Evolutionary conservation across 2,329 filamentous ascomycete genomes (phyloP), one percentile per base, ranked within the genome.

Genomic region (Trichoderma sp.): DNA sequence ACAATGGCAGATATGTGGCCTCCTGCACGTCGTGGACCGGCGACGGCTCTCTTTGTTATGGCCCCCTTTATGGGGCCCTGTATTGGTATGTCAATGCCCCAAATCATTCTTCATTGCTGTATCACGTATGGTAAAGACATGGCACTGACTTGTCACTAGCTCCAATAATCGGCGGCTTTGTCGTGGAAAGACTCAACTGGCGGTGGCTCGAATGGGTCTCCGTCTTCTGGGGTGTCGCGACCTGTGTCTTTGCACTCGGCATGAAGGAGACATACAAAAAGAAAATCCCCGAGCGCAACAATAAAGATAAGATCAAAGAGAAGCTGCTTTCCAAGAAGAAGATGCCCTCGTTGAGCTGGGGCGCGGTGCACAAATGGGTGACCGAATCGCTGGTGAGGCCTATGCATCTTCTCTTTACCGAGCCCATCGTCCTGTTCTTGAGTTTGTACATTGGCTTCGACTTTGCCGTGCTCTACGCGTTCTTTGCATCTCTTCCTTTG

Each of bases 1-100:
- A 93, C 91, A 0, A 91, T 94, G 71, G 88, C 91, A 15, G 92
- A 94, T 78, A 72, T 71, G 26, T 73, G 39, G 59, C 55, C 59
- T 17, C 68, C 71, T 7, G 43, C 36, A 11, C 47, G 36, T 6
- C 67, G 73, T 32, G 73, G 72, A 4, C 67, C 65, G 5, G 20
- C 68, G 7, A 62, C 62, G 12, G 59, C 71, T 6, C 43, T 72
- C 32, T 73, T 73, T 28, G 64, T 73, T 13, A 57, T 73, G 58
- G 71, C 63, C 17, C 66, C 73, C 11, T 74, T 74, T 62, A 58
- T 74, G 32, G 73, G 73, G 2, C 73, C 73, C 28, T 71, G 73
- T 8, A 62, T 74, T 36, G 73, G 71, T 73, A 59, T 67, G 58
- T 4, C 20, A 3, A 32, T 66, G 3, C 12, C 23, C 11, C 2